Base-by-base conservation (phyloP, 1,284 basidiomycete genomes). In the Bjerkandera adusta region DNA sequence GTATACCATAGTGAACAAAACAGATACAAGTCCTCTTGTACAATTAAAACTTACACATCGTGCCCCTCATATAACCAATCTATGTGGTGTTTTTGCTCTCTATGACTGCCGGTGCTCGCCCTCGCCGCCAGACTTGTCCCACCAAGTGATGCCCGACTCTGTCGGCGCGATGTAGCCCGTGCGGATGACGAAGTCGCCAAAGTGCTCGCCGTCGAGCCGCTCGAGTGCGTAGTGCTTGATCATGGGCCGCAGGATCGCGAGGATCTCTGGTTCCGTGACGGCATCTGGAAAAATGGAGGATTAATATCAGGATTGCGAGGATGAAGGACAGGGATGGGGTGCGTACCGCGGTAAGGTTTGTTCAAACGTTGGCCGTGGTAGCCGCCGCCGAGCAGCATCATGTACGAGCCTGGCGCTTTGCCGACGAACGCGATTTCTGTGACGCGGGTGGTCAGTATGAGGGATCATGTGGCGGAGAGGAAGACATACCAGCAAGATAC, bases 311-410 rank as follows among this genome's bases (percentile, higher is more conserved):
- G 16, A 21, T 12, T 29, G 34, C 35, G 24, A 46, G 11, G 26
- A 41, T 16, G 10, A 22, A 38, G 35, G 16, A 38, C 16, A 41
- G 18, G 34, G 22, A 15, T 53, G 26, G 36, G 27, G 12, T 16
- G 59, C 71, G 15, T 55, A 83, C 85, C 86, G 67, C 88, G 71
- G 66, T 90, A 95, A 49, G 93, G 91, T 72, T 97, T 98, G 75
- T 94, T 95, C 56, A 97, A 73, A 26, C 97, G 79, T 63, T 96
- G 87, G 37, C 96, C 97, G 55, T 92, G 77, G 72, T 93, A 96
- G 6, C 92, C 93, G 51, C 96, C 97, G 47, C 97, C 96, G 20
- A 99, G 83, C 36, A 98, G 79, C 95, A 99, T 97, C 38, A 89
- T 68, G 66, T 99, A 99, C 34, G 85, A 81, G 15, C 93, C 95